Evolutionary conservation across 352 stramenopile species (phyloP).

Genomic region (Phytophthora citricola): DNA sequence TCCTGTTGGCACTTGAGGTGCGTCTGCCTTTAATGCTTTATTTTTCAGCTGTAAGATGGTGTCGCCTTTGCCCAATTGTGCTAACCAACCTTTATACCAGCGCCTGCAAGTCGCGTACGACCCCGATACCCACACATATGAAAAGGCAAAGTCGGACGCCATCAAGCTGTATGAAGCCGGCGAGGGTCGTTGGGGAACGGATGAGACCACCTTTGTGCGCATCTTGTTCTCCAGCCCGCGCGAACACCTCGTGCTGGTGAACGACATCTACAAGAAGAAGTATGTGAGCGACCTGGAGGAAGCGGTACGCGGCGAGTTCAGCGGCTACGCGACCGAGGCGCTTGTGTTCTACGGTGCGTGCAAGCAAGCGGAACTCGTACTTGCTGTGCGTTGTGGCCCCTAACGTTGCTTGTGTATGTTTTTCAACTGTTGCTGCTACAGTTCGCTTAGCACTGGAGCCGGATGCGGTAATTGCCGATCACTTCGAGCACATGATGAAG

Average conservation of each 20-base stretch:
- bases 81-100: slow-evolving; percentile 20
- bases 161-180: slow-evolving; percentile 75
- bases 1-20: slow-evolving; percentile 68
- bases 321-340: slow-evolving; percentile 59
- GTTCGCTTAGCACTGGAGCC: slow-evolving; percentile 64
- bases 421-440: slow-evolving; percentile 22
- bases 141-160: slow-evolving; percentile 59
- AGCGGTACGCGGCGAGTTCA: slow-evolving; percentile 74
- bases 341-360: slow-evolving; percentile 71
- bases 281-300: slow-evolving; percentile 66
- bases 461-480: slow-evolving; percentile 49
- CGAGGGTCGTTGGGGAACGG: slow-evolving; percentile 77
- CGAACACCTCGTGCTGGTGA: slow-evolving; percentile 62
- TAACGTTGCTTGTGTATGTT: slow-evolving; percentile 10
- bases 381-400: background rate
- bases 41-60: background rate
- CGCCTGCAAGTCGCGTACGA: slow-evolving; percentile 54
- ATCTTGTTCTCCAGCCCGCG: slow-evolving; percentile 67
- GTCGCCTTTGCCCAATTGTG: background rate
- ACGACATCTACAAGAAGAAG: slow-evolving; percentile 74
- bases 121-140: slow-evolving; percentile 59
- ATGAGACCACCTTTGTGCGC: slow-evolving; percentile 70
- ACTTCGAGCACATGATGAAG: slow-evolving; percentile 71
- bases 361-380: background rate
- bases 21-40: background rate